These are phyloP conservation scores for Paramecium primaurelia DNA, from an alignment of 73 alveolate species.

Conservation along the genomic window DNA sequence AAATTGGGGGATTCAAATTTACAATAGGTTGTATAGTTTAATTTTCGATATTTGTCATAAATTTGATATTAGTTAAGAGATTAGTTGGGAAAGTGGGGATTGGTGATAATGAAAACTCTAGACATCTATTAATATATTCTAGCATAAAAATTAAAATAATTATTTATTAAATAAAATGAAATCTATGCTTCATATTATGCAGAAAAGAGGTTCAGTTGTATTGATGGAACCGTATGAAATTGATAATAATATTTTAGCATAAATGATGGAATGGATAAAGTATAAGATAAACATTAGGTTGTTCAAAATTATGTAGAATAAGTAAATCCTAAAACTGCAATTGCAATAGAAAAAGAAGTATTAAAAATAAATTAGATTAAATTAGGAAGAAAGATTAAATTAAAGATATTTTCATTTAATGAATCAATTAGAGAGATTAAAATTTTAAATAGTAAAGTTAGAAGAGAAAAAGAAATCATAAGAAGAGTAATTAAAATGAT, in stretches of 20 bases:
- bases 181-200: not conserved
- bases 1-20: not conserved
- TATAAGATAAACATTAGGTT: not conserved
- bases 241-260: not conserved
- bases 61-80: not conserved
- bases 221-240: not conserved
- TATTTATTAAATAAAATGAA: not conserved
- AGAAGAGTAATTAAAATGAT: not conserved
- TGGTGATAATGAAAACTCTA: not conserved
- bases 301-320: not conserved
- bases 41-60: not conserved
- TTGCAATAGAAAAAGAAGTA: not conserved
- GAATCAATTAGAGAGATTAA: slow-evolving; percentile 9
- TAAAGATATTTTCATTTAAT: slow-evolving; percentile 12
- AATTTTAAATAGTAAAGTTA: not conserved
- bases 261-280: not conserved
- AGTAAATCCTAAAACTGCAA: not conserved
- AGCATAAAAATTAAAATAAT: not conserved
- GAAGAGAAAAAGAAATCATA: slow-evolving; percentile 15
- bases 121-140: not conserved
- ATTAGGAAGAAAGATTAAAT: slow-evolving; percentile 10
- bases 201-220: not conserved
- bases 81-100: not conserved
- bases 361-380: not conserved
- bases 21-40: not conserved